Evolutionary conservation across 1,284 basidiomycete genomes (phyloP), one percentile per base, ranked within the genome.

Genomic region (Lignosus rhinocerotis): DNA sequence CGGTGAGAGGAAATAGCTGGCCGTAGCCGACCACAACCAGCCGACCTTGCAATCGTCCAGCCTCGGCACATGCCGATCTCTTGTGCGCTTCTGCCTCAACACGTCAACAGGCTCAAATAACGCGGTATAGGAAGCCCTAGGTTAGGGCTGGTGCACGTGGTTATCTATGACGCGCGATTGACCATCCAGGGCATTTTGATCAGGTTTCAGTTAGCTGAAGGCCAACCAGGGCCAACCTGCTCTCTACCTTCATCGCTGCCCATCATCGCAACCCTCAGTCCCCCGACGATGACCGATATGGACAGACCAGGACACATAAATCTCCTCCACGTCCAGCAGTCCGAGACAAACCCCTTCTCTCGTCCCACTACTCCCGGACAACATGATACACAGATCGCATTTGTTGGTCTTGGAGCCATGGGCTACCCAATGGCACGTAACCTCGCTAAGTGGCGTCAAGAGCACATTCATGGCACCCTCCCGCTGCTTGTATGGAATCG

Each of bases 391-490:
- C 76, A 76, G 56, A 72, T 90, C 58, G 88, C 87, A 21, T 88
- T 86, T 69, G 80, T 83, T 59, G 87, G 88, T 2, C 74, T 90
- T 10, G 86, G 88, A 6, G 77, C 81, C 10, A 92, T 93, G 86
- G 91, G 91, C 43, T 75, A 76, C 64, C 70, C 77, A 42, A 93
- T 94, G 88, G 87, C 88, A 17, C 78, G 80, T 46, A 94, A 94
- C 72, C 78, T 94, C 34, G 88, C 89, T 16, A 82, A 75, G 34
- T 75, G 81, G 66, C 75, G 76, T 47, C 72, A 73, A 44, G 66
- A 73, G 5, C 73, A 77, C 56, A 63, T 72, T 31, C 70, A 72
- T 1, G 69, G 66, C 2, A 58, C 74, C 6, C 71, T 71, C 3
- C 83, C 87, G n/a, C 61, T 88, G 31, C 67, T 85, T 21, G 76